Conservation (phyloP, 192 early-diverging fungal genomes). For the Coemansia sp. region DNA sequence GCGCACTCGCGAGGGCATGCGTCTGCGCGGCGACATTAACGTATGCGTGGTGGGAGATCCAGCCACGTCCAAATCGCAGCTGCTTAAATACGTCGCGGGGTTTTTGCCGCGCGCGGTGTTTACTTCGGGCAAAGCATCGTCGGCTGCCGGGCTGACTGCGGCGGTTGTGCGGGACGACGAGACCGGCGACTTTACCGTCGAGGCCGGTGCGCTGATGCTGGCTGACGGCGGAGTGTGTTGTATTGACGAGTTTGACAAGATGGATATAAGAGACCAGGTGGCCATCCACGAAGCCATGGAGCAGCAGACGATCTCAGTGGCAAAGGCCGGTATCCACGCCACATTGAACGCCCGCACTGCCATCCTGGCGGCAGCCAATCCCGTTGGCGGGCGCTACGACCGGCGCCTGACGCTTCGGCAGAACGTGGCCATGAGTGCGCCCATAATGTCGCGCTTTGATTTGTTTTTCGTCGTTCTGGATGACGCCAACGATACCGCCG, state of each 20-base stretch:
- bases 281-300: slow-evolving; percentile 99
- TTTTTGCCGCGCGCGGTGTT: slow-evolving; percentile 91
- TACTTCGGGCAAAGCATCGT: slow-evolving; percentile 79
- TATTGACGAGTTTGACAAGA: slow-evolving; percentile 99
- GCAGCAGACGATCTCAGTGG: slow-evolving; percentile 96
- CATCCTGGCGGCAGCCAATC: slow-evolving; percentile 96
- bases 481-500: slow-evolving; percentile 83
- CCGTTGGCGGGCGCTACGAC: slow-evolving; percentile 93
- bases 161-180: slow-evolving; percentile 89
- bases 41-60: slow-evolving; percentile 97
- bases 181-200: slow-evolving; percentile 95
- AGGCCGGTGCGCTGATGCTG: slow-evolving; percentile 96
- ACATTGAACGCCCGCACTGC: slow-evolving; percentile 92
- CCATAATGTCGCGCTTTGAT: slow-evolving; percentile 99
- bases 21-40: slow-evolving; percentile 96
- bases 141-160: slow-evolving; percentile 94
- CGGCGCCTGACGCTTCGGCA: slow-evolving; percentile 90
- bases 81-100: slow-evolving; percentile 76
- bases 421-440: slow-evolving; percentile 94
- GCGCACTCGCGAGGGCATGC: slow-evolving; percentile 84
- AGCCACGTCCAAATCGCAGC: slow-evolving; percentile 88
- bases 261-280: slow-evolving; percentile 95
- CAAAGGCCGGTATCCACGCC: slow-evolving; percentile 95
- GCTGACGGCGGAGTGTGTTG: slow-evolving; percentile 98
- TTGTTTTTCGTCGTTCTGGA: slow-evolving; percentile 97